Evolutionary conservation across 2,329 filamentous ascomycete species (phyloP), one percentile per base, ranked within the genome.

Genomic region (Ceratocystis variospora): DNA sequence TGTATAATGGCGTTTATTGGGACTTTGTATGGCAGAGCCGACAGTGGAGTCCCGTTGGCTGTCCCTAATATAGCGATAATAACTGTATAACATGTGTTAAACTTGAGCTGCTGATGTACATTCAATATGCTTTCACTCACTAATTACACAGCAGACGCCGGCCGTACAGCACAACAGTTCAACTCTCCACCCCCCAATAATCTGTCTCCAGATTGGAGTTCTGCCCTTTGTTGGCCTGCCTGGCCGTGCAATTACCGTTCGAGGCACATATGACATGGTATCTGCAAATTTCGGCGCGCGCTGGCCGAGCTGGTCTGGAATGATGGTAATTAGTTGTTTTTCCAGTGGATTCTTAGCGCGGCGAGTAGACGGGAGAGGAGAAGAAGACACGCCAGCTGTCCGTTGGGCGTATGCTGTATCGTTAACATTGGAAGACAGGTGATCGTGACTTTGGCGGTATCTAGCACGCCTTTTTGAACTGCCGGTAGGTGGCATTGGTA

Each of bases 1-100:
- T 72, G 72, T 2, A 74, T 61, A 12, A 74, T 66, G 7, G 72
- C 70, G 65, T 72, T 73, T 41, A 73, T 68, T 25, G 72, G 72
- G 37, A 73, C 68, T 2, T 68, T 62, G 31, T 72, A 48, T 4
- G 71, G 70, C 67, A 71, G 70, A 17, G 68, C 67, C 1, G 69
- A 46, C 7, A 74, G 48, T 1, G 68, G 61, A 7, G 67, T 68
- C 7, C 69, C 70, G 48, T 73, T 69, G 61, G 63, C 67, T 31
- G 66, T 50, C 2, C 45, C 59, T 15, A 69, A 55, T 55, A 70
- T 66, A 31, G 41, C 62, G 7, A 68, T 22, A 50, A 68, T 65
- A 8, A 6, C 53, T 59, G 53, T 33, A 37, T 37, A 17, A 31
- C 6, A 7, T 17, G 33, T n/a, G 53, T 59, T 59, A 59, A 6